Percentiles rank a stretch among this genome's conserved stretches.
phyloP scores from a whole-genome alignment of 257 asterid genomes.

The Verbena officinalis region DNA sequence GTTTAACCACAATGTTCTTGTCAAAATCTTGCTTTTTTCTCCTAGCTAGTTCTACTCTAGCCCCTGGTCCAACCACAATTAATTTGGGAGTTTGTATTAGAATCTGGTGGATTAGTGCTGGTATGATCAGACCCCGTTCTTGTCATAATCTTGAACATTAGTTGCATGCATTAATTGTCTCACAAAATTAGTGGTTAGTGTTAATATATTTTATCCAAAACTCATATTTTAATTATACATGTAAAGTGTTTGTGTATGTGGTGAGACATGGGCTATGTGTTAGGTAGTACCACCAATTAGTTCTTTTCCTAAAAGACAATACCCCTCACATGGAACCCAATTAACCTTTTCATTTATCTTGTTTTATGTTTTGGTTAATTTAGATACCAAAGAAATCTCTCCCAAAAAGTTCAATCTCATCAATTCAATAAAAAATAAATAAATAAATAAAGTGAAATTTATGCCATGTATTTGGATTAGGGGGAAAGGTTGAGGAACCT shows the following conservation, averaged over 20 bases:
- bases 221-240: conserved; percentile 26
- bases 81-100: too few relatives aligned
- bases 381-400: conserved; percentile 33
- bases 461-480: conserved; percentile 40
- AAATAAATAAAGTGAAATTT: conserved; percentile 16
- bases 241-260: conserved; percentile 30
- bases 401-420: conserved; percentile 28
- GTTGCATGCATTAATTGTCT: conserved; percentile 12
- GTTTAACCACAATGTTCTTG: conserved; percentile 26
- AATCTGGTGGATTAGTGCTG: too few relatives aligned
- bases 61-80: too few relatives aligned
- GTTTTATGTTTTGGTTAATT: conserved; percentile 44
- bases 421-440: conserved; percentile 27
- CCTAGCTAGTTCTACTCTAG: too few relatives aligned
- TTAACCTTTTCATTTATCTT: conserved; percentile 32
- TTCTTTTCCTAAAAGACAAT: conserved; percentile 41
- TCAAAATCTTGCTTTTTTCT: too few relatives aligned
- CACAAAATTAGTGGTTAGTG: conserved; percentile 24
- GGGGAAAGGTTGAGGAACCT: conserved; percentile 48
- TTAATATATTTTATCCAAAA: conserved; percentile 32
- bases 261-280: conserved; percentile 39
- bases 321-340: conserved; percentile 56
- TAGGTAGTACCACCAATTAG: conserved; percentile 36
- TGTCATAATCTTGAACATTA: conserved; percentile 13
- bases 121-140: too few relatives aligned